These are phyloP conservation scores for Pythium apleroticum DNA, from an alignment of 352 stramenopile species.

Conservation along the genomic window DNA sequence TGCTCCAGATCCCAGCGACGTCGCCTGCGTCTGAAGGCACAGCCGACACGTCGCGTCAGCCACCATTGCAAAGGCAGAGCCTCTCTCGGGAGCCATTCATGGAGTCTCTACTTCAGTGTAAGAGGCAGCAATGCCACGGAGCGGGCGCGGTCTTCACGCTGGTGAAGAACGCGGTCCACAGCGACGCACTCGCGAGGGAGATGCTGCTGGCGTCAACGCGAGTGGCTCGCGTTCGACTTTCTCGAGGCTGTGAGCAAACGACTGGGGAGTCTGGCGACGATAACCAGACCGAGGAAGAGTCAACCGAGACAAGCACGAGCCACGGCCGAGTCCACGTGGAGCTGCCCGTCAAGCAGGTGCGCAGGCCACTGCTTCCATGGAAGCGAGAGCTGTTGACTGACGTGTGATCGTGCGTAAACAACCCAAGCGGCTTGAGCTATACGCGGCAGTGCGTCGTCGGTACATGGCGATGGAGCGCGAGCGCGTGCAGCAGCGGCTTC, in stretches of 20 bases:
- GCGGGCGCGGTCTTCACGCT: not conserved
- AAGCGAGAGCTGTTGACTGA: not conserved
- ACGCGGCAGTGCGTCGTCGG: slow-evolving; percentile 46
- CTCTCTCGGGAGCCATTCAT: slow-evolving; percentile 1
- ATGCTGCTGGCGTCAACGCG: slow-evolving; percentile 37
- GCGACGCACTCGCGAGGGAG: slow-evolving; percentile 39
- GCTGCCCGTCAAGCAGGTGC: slow-evolving; percentile 6
- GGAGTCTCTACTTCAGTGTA: slow-evolving; percentile 2
- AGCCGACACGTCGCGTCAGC: not conserved
- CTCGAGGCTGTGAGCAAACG: slow-evolving; percentile 9
- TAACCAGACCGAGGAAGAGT: slow-evolving; percentile 5
- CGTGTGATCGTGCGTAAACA: not conserved
- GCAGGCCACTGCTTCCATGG: not conserved
- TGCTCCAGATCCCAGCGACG: slow-evolving; percentile 14
- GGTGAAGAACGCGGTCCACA: slow-evolving; percentile 27
- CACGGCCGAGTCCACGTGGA: not conserved
- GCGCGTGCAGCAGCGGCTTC: slow-evolving; percentile 18
- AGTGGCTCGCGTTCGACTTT: slow-evolving; percentile 2
- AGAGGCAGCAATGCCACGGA: slow-evolving; percentile 29
- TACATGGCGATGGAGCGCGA: slow-evolving; percentile 65
- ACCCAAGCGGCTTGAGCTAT: slow-evolving; percentile 40
- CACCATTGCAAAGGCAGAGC: no score
- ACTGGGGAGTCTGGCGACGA: slow-evolving; percentile 7
- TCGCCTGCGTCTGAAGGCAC: not conserved
- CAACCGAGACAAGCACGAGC: not conserved